Conservation (phyloP, 1,284 basidiomycete species). For the Rhizoctonia solani region DNA sequence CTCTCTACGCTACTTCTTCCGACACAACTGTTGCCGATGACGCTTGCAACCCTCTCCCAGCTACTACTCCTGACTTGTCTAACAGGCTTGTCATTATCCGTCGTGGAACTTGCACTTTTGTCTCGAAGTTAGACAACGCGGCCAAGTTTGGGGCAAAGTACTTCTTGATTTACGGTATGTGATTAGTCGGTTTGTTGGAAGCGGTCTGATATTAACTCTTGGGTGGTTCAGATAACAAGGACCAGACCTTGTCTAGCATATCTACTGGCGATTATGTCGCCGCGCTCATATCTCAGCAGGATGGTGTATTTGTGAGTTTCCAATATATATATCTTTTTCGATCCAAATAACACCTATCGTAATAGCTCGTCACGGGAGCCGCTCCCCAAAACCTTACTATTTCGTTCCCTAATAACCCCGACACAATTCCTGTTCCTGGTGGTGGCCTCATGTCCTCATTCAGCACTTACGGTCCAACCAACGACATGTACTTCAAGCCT, state of each 20-base stretch:
- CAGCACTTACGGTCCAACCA: slow-evolving; percentile 61
- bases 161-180: slow-evolving; percentile 59
- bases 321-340: too few relatives aligned
- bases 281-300: slow-evolving; percentile 36
- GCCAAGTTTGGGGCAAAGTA: slow-evolving; percentile 57
- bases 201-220: too few relatives aligned
- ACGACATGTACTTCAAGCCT: slow-evolving; percentile 64
- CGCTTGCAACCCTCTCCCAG: slow-evolving; percentile 59
- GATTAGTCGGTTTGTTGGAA: too few relatives aligned
- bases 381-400: slow-evolving; percentile 50
- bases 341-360: too few relatives aligned
- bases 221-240: too few relatives aligned
- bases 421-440: slow-evolving; percentile 49
- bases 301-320: slow-evolving; percentile 46
- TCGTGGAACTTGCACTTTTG: slow-evolving; percentile 57
- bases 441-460: slow-evolving; percentile 64
- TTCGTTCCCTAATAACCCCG: slow-evolving; percentile 52
- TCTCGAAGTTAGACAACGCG: slow-evolving; percentile 54
- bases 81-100: slow-evolving; percentile 55
- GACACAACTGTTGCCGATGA: slow-evolving; percentile 49
- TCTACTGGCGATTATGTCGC: slow-evolving; percentile 25
- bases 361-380: slow-evolving; percentile 51
- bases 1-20: slow-evolving; percentile 42
- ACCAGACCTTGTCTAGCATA: slow-evolving; percentile 26
- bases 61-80: slow-evolving; percentile 57